Conservation (phyloP, 75 land plant species). For the Ceratopteris richardii region DNA sequence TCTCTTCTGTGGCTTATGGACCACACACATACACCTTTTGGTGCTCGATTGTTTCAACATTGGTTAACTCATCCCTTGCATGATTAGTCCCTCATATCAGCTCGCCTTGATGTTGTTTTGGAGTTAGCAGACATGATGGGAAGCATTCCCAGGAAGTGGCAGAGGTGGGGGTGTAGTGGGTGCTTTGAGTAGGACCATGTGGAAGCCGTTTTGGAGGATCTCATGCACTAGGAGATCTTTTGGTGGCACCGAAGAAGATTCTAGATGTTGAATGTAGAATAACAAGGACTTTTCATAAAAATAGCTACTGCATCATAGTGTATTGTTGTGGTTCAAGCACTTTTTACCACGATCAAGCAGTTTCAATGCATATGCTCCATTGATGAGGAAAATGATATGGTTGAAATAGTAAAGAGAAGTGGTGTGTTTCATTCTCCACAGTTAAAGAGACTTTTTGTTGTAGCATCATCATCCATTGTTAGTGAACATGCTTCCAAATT, state of each 20-base stretch:
- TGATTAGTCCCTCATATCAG: constrained; percentile 56
- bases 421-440: constrained; percentile 31
- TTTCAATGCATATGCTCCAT: constrained; percentile 45
- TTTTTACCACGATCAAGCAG: constrained; percentile 61
- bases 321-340: constrained; percentile 66
- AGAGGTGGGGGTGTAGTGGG: constrained; percentile 33
- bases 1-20: constrained; percentile 69
- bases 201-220: constrained; percentile 15
- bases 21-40: constrained; percentile 82
- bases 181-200: constrained; percentile 12
- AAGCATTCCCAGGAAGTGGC: constrained; percentile 24
- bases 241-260: constrained; percentile 48
- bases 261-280: constrained; percentile 95
- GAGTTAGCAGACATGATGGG: constrained; percentile 79
- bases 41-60: constrained; percentile 76
- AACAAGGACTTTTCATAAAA: constrained; percentile 77
- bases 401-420: constrained; percentile 4
- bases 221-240: constrained; percentile 48
- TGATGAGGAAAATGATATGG: constrained; percentile 18
- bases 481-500: constrained; percentile 55
- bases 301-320: constrained; percentile 78
- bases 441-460: constrained; percentile 50
- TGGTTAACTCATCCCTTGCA: constrained; percentile 92
- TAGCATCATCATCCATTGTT: constrained; percentile 61
- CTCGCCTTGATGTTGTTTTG: constrained; percentile 90